Base-by-base conservation (phyloP, 139 green algal genomes). In the Pycnococcus provasolii region DNA sequence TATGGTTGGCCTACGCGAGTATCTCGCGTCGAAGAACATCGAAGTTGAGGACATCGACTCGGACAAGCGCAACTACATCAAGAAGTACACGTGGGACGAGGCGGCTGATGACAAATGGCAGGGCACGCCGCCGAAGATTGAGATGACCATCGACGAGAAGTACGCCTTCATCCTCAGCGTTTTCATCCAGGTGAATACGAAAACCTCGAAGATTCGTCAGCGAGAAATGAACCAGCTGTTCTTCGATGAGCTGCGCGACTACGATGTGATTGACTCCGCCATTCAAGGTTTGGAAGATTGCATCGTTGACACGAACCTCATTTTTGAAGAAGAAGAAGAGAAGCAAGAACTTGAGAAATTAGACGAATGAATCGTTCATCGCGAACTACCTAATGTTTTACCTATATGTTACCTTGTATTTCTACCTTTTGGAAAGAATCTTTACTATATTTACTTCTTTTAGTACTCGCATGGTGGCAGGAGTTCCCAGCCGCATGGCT, bases 51-150 rank as follows among this genome's bases (percentile, higher is more conserved):
- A 58, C 48, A 13, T 37, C 4, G 55, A 73, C 54, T 65, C 52
- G 37, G 58, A 73, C 46, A 66, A 60, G n/a, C 7, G 13, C 4
- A 73, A 37, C 43, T 26, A 58, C 42, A 50, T 62, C 3, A 66
- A 74, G 26, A 74, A 74, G 58, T 67, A 64, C 42, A 53, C 5
- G 4, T 74, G 67, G 67, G 59, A 66, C 40, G 67, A 74, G 45
- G 39, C 47, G n/a, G 58, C 61, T 37, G 44, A 67, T 5, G 42
- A n/a, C 13, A 11, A 37, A 15, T 74, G 67, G 67, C 26, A 53
- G 60, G 67, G 67, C 2, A 4, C 15, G 26, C 67, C 67, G 7
- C 67, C 67, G 13, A 50, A 26, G 37, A 74, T 74, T 39, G 67
- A 74, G 50, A 50, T 74, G 2, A 67, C 51, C 40, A 8, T 74